phyloP scores from a whole-genome alignment of 805 yeast genomes.

The Diddensiella santjacobensis region DNA sequence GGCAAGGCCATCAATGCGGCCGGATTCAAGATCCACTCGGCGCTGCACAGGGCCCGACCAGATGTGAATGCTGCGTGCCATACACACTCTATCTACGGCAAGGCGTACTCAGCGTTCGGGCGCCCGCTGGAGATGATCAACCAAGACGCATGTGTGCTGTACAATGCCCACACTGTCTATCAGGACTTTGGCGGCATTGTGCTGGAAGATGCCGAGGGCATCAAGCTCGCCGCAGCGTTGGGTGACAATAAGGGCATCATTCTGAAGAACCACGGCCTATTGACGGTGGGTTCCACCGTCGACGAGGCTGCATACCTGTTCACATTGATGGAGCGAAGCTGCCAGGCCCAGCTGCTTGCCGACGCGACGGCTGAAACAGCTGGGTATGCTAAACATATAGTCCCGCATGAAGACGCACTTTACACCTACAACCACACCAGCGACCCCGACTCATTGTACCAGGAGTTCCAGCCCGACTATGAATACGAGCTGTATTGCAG shows the following conservation, averaged over 20 bases:
- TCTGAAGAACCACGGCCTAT: constrained; percentile 67
- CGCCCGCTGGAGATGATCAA: constrained; percentile 70
- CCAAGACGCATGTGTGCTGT: constrained; percentile 71
- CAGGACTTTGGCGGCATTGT: constrained; percentile 77
- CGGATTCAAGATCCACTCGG: constrained; percentile 68
- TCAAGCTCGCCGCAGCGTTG: constrained; percentile 54
- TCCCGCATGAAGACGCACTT: constrained; percentile 61
- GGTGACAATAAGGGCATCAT: constrained; percentile 58
- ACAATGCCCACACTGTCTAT: constrained; percentile 64
- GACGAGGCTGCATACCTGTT: constrained; percentile 72
- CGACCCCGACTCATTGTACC: constrained; percentile 65
- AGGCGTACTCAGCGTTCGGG: constrained; percentile 63
- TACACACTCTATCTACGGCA: constrained; percentile 62
- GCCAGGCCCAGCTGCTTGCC: constrained; percentile 62
- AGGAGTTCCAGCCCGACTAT: constrained; percentile 70
- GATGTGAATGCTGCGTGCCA: constrained; percentile 72
- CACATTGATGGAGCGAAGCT: constrained; percentile 58
- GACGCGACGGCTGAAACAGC: constrained; percentile 47
- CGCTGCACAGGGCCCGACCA: constrained; percentile 62
- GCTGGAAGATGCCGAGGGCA: constrained; percentile 59
- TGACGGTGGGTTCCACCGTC: constrained; percentile 66
- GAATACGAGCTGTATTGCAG: constrained; percentile 42
- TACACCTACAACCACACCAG: constrained; percentile 57
- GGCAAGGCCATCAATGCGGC: constrained; percentile 58
- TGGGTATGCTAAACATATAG: constrained; percentile 40